Base-by-base conservation (phyloP, 306 rosid species). In the Corylus heterophylla region DNA sequence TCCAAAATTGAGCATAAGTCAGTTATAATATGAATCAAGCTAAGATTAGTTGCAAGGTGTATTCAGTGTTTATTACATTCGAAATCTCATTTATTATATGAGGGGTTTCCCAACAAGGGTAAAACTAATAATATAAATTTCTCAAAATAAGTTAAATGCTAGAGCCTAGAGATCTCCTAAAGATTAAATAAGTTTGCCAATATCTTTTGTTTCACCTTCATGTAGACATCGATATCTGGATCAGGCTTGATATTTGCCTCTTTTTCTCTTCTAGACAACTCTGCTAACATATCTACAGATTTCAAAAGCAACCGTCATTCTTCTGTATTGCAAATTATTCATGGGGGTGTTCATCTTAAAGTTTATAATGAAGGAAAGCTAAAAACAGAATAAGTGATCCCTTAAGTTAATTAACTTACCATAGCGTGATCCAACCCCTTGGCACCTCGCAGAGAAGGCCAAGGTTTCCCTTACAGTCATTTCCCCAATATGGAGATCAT, bases 381-480 rank as follows among this genome's bases (percentile, higher is more conserved):
- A 9, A 35, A 7, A 56, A 47, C 20, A 27, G 61, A 47, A 56
- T 5, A 54, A 31, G 69, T 79, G 29, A 29, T 73, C 76, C 80
- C 50, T 45, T 5, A 54, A 44, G 14, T 7, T 16, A 35, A 7
- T 54, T 27, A 10, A 74, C 97, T 74, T 47, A 88, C 97, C 97
- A 83, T 89, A 89, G 68, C 87, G 88, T 12, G 80, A 29, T 44
- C 94, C 93, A 48, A 92, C 91, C 61, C 97, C 97, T 89, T 92
- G 97, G 62, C 92, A 89, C 83, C 91, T 90, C 70, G 97, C 97
- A 4, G 97, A 92, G 88, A 92, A 92, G 45, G 87, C 89, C 84
- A 92, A 75, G 50, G 97, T 92, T 88, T 92, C 96, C 83, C 97
- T 83, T 1, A 92, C 97, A 2, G 97, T 92, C 91, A 92, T 77